These are phyloP conservation scores for Termitomyces sp. DNA, from an alignment of 768 basidiomycete genomes.

Conservation along the genomic window DNA sequence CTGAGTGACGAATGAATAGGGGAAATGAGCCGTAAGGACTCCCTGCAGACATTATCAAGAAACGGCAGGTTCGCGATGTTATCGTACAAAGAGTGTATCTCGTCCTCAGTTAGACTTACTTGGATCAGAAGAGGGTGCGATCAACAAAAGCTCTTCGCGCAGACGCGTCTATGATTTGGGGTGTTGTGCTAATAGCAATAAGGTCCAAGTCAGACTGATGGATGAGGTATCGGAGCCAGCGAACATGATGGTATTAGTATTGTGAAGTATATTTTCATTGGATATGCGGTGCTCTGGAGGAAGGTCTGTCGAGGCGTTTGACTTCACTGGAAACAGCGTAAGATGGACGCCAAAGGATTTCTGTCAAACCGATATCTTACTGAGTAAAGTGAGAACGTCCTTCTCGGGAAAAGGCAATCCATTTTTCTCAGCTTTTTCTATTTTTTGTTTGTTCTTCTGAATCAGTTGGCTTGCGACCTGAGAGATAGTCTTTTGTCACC, in stretches of 20 bases:
- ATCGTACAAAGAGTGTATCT: conserved; percentile 54
- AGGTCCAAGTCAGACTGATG: conserved; percentile 77
- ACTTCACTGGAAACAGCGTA: conserved; percentile 57
- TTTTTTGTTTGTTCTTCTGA: conserved; percentile 71
- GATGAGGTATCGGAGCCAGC: conserved; percentile 88
- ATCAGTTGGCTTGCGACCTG: conserved; percentile 70
- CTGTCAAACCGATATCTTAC: conserved; percentile 36
- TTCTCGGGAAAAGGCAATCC: conserved; percentile 52
- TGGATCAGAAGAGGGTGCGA: conserved; percentile 35
- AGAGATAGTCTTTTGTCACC: conserved; percentile 57
- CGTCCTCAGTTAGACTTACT: conserved; percentile 53
- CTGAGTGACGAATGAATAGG: conserved; percentile 80
- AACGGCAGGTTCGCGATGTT: conserved; percentile 57
- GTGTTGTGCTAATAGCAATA: conserved; percentile 68
- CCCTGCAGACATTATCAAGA: conserved; percentile 71
- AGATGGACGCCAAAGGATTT: not conserved
- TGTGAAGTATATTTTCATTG: conserved; percentile 82
- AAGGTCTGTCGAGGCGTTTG: conserved; percentile 70
- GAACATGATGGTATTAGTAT: conserved; percentile 86
- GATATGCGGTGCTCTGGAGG: conserved; percentile 69
- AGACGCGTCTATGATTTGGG: conserved; percentile 64
- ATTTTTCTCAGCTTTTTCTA: conserved; percentile 50
- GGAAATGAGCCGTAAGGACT: conserved; percentile 71
- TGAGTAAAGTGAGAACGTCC: conserved; percentile 71
- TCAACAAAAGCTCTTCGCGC: conserved; percentile 55